A percentile compares a stretch with the other conserved stretches of the same genome.
These are phyloP conservation scores for Allium fistulosum DNA, from an alignment of 106 monocot genomes.

Conservation along the genomic window DNA sequence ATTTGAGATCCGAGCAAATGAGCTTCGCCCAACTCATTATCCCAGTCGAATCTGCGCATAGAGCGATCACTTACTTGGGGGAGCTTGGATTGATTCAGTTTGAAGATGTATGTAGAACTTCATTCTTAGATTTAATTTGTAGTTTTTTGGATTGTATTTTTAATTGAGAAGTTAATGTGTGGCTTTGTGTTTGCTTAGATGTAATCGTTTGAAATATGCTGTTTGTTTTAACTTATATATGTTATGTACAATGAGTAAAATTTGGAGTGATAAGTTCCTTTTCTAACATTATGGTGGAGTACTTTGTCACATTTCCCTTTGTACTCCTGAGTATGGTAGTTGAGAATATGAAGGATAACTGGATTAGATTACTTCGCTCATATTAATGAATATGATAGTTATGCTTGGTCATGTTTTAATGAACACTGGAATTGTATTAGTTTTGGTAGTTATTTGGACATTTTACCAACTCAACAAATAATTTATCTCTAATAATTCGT, in stretches of 20 bases:
- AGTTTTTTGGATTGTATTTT: not conserved
- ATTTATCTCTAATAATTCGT: not conserved
- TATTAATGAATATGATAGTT: not conserved
- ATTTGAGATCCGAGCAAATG: slow-evolving; percentile 90
- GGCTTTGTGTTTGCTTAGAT: not conserved
- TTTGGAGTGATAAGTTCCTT: too few relatives aligned
- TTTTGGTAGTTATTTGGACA: not conserved
- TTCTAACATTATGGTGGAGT: too few relatives aligned
- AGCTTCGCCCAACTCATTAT: slow-evolving; percentile 87
- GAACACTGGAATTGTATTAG: too few relatives aligned
- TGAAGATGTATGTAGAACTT: slow-evolving; percentile 57
- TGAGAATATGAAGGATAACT: not conserved
- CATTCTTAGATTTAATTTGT: slow-evolving; percentile 1
- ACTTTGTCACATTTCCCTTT: not conserved
- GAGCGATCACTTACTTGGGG: slow-evolving; percentile 76
- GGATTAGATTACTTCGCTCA: not conserved
- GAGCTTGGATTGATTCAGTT: slow-evolving; percentile 92
- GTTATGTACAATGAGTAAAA: too few relatives aligned
- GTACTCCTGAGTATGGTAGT: not conserved
- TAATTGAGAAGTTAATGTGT: not conserved
- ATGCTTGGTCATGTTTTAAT: too few relatives aligned
- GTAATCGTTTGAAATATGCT: slow-evolving; percentile 15
- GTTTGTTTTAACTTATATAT: not conserved
- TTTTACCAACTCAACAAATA: not conserved
- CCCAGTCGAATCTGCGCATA: slow-evolving; percentile 80